Conservation (phyloP, 495 filamentous ascomycete species). For the Oidiodendron maius region DNA sequence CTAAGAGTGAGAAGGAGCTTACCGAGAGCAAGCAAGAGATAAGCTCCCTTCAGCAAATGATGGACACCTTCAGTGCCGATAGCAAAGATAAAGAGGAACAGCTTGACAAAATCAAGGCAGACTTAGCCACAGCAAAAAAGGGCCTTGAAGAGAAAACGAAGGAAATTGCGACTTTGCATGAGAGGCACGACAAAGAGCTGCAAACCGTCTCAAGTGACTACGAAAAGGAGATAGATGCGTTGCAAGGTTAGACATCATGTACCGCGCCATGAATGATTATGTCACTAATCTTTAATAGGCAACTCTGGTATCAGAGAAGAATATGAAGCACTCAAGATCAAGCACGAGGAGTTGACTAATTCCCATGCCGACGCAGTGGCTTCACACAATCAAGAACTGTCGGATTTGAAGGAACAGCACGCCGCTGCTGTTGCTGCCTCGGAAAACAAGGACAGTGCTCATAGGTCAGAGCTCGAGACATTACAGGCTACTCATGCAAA, state of each 20-base stretch:
- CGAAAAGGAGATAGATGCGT: slow-evolving; percentile 48
- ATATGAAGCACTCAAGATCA: slow-evolving; percentile 42
- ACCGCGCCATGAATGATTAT: neutral
- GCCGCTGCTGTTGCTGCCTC: slow-evolving; percentile 31
- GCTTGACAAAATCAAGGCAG: slow-evolving; percentile 33
- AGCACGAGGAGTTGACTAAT: slow-evolving; percentile 38
- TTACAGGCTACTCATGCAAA: slow-evolving; percentile 34
- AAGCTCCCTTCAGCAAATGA: slow-evolving; percentile 31
- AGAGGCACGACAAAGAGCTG: slow-evolving; percentile 44
- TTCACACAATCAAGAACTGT: slow-evolving; percentile 32
- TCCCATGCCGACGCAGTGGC: slow-evolving; percentile 31
- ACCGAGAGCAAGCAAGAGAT: slow-evolving; percentile 29
- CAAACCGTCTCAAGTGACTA: slow-evolving; percentile 46
- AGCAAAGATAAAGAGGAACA: slow-evolving; percentile 28
- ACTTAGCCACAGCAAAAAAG: slow-evolving; percentile 33
- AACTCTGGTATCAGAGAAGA: slow-evolving; percentile 49
- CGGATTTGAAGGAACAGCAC: slow-evolving; percentile 40
- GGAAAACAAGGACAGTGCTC: slow-evolving; percentile 24
- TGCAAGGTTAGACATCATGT: too few species aligned
- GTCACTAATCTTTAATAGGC: slow-evolving; percentile 6
- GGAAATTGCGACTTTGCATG: slow-evolving; percentile 24
- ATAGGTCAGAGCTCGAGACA: slow-evolving; percentile 28
- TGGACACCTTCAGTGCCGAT: slow-evolving; percentile 25
- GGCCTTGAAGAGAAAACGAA: slow-evolving; percentile 38
- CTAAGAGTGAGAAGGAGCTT: slow-evolving; percentile 30